Percentiles rank a stretch among this genome's conserved stretches.
Evolutionary conservation across 2,329 filamentous ascomycete genomes (phyloP).

Genomic region (Rutstroemia sp.): DNA sequence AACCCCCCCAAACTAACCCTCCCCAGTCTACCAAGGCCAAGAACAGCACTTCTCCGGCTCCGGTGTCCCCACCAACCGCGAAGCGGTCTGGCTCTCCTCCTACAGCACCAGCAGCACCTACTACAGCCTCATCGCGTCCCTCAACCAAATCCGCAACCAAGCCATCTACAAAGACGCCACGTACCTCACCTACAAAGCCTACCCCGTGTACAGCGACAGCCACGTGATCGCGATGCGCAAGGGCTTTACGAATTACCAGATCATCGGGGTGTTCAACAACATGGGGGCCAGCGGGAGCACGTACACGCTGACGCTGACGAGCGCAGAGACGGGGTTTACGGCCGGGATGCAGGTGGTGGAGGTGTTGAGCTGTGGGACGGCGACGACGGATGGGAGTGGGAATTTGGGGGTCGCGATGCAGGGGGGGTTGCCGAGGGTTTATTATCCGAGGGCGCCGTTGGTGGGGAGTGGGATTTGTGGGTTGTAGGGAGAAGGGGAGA

Average conservation of each 20-base stretch:
- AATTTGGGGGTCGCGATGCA: slow-evolving; percentile 37
- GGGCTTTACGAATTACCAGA: slow-evolving; percentile 17
- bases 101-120: slow-evolving; percentile 33
- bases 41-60: slow-evolving; percentile 41
- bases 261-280: slow-evolving; percentile 35
- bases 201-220: slow-evolving; percentile 22
- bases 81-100: slow-evolving; percentile 37
- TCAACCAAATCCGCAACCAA: slow-evolving; percentile 25
- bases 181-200: slow-evolving; percentile 24
- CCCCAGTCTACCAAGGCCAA: slow-evolving; percentile 42
- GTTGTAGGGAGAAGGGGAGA: background rate
- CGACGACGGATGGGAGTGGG: slow-evolving; percentile 37
- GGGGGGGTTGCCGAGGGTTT: slow-evolving; percentile 36
- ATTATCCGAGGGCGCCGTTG: slow-evolving; percentile 27
- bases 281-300: slow-evolving; percentile 30
- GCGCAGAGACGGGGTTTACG: slow-evolving; percentile 34
- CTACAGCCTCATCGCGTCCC: slow-evolving; percentile 32
- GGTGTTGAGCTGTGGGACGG: slow-evolving; percentile 36
- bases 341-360: slow-evolving; percentile 33
- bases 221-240: slow-evolving; percentile 26
- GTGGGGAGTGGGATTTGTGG: slow-evolving; percentile 7
- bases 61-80: slow-evolving; percentile 35
- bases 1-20: background rate
- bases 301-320: slow-evolving; percentile 30
- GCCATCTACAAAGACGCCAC: slow-evolving; percentile 18